Base-by-base conservation (phyloP, 805 yeast genomes). In the Candida rishiriensis region DNA sequence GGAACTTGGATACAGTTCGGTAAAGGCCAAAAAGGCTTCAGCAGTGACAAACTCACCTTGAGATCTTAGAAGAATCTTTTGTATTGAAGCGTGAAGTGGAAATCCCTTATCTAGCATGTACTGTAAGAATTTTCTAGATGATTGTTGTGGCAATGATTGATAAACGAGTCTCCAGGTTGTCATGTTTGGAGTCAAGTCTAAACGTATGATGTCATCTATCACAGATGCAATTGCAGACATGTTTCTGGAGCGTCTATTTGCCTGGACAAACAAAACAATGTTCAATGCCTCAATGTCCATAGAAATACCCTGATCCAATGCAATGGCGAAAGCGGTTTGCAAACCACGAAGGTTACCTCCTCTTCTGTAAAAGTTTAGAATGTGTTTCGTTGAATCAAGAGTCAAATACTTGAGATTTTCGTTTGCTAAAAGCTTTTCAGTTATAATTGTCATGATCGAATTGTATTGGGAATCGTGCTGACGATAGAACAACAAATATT, bases 101-200 rank as follows among this genome's bases (percentile, higher is more conserved):
- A 50, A 31, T 28, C 45, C 39, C 14, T 36, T 16, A n/a, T 45
- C 44, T 21, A 50, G 15, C 48, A 50, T 47, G 12, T 31, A 12
- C 12, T 6, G 26, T 26, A 50, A 36, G 28, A 40, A 29, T 7
- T 10, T 15, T 18, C 32, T 26, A 3, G 45, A 21, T 8, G 31
- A 7, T 2, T 41, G 34, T 2, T 21, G 17, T 2, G 54, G 49
- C 11, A 43, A 40, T 36, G 40, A 9, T n/a, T 34, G 36, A 31
- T 40, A 36, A 4, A 50, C 16, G 15, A 34, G 28, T 15, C 45
- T 34, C 54, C 51, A 50, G 3, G 54, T 45, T 2, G 47, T 40
- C 29, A 48, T 31, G 3, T 51, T 50, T 18, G 54, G 54, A 2
- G 31, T 37, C 16, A 50, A 39, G 15, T 45, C 43, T 17, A 33